These are phyloP conservation scores for Hypericum androsaemum DNA, from an alignment of 345 rosid genomes.

Conservation along the genomic window DNA sequence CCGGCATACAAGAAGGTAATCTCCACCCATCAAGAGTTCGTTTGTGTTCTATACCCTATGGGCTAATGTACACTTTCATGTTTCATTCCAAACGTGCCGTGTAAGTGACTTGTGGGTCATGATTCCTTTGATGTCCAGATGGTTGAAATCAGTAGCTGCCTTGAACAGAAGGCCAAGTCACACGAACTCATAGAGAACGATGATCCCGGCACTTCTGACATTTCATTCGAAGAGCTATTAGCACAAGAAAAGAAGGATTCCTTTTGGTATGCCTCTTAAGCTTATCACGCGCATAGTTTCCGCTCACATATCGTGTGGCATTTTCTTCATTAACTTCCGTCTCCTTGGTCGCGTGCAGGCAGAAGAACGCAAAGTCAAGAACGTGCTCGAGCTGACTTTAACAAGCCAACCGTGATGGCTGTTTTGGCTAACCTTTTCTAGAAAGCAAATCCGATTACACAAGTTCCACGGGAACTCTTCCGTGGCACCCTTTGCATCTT, in stretches of 20 bases:
- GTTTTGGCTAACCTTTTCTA: conserved; percentile 11
- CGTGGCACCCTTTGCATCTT: too few relatives aligned
- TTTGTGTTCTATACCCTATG: not conserved
- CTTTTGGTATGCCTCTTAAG: conserved; percentile 54
- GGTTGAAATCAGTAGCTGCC: conserved; percentile 55
- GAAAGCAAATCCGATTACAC: conserved; percentile 6
- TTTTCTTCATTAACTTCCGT: conserved; percentile 5
- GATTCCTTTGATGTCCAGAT: conserved; percentile 29
- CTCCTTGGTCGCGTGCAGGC: conserved; percentile 39
- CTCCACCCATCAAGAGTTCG: not conserved
- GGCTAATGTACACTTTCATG: too few relatives aligned
- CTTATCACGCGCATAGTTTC: conserved; percentile 2
- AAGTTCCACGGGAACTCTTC: not conserved
- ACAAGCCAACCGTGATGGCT: not conserved
- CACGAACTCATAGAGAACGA: conserved; percentile 27
- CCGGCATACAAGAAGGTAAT: conserved; percentile 86
- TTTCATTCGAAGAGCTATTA: conserved; percentile 80
- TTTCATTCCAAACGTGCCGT: too few relatives aligned
- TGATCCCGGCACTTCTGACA: conserved; percentile 42
- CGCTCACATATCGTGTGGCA: too few relatives aligned
- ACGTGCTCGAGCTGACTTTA: conserved; percentile 26
- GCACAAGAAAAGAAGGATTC: conserved; percentile 87
- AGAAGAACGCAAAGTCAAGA: conserved; percentile 57
- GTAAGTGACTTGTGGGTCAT: not conserved
- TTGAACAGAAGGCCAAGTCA: conserved; percentile 47